Conservation (phyloP, 345 rosid species). For the Rhizophora mangle region DNA sequence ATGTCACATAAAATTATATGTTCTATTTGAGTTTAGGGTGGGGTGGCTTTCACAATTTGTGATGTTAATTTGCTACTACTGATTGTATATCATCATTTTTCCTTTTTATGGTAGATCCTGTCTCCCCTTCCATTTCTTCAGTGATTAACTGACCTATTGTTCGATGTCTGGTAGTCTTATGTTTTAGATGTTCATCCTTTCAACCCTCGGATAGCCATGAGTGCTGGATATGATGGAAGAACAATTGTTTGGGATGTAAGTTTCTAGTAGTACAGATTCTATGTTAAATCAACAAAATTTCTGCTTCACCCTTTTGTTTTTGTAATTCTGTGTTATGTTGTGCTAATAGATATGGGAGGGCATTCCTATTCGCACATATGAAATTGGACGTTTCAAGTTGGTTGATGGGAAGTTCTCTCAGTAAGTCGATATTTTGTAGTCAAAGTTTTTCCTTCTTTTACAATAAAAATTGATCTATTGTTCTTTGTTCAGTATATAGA, state of each 20-base stretch:
- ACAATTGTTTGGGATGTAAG: slow-evolving; percentile 98
- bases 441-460: neutral
- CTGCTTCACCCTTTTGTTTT: neutral
- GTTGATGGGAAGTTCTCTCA: slow-evolving; percentile 99
- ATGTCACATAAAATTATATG: neutral
- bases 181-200: slow-evolving; percentile 98
- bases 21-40: slow-evolving; percentile 2
- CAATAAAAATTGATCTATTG: no score
- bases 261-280: slow-evolving; percentile 29
- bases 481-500: no score
- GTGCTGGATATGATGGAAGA: slow-evolving; percentile 99
- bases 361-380: slow-evolving; percentile 74
- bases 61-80: neutral
- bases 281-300: no score
- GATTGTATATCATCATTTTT: neutral
- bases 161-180: slow-evolving; percentile 70
- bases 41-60: neutral
- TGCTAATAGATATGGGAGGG: slow-evolving; percentile 92
- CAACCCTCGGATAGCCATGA: slow-evolving; percentile 98
- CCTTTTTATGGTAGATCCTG: neutral
- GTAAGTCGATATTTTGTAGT: slow-evolving; percentile 47
- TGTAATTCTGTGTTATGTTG: slow-evolving; percentile 1
- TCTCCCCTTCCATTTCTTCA: slow-evolving; percentile 17
- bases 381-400: slow-evolving; percentile 84
- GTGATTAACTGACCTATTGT: slow-evolving; percentile 22